Percentiles rank a stretch among this genome's conserved stretches.
phyloP scores from a whole-genome alignment of 495 filamentous ascomycete species.

The Penicillium robsamsonii region DNA sequence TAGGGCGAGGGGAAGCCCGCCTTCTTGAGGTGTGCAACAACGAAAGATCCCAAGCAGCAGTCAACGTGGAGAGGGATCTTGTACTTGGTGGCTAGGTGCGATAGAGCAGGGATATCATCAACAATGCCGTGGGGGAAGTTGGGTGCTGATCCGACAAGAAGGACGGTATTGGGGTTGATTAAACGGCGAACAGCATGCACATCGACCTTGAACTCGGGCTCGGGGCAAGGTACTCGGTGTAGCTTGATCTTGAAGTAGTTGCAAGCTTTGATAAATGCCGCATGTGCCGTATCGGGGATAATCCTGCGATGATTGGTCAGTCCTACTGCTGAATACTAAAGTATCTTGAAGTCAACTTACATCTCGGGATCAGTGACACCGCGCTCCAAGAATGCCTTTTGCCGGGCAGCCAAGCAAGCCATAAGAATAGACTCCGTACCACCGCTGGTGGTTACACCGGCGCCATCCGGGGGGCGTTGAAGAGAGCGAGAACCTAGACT shows the following conservation, averaged over 20 bases:
- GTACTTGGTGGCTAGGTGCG: constrained; percentile 74
- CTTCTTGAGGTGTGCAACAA: constrained; percentile 85
- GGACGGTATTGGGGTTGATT: constrained; percentile 93
- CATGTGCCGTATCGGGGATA: constrained; percentile 89
- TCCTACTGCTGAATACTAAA: not conserved
- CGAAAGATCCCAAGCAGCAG: constrained; percentile 94
- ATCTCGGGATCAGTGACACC: constrained; percentile 94
- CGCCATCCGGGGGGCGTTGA: constrained; percentile 85
- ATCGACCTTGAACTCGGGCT: constrained; percentile 81
- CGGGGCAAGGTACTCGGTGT: constrained; percentile 85
- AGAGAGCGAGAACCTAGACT: constrained; percentile 69
- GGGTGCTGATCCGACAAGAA: constrained; percentile 92
- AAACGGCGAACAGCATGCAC: constrained; percentile 72
- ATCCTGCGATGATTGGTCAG: constrained; percentile 59
- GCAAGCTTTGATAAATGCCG: constrained; percentile 92
- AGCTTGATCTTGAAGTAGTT: constrained; percentile 94
- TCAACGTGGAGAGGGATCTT: constrained; percentile 92
- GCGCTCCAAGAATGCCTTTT: constrained; percentile 82
- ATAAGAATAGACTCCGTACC: constrained; percentile 96
- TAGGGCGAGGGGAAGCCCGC: constrained; percentile 72
- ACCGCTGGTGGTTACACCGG: constrained; percentile 87
- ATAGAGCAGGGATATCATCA: constrained; percentile 86
- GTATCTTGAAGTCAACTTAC: constrained; percentile 41
- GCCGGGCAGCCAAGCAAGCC: constrained; percentile 82
- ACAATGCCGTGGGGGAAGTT: constrained; percentile 99